These are phyloP conservation scores for Viridothelium virens DNA, from an alignment of 495 filamentous ascomycete genomes.

Conservation along the genomic window DNA sequence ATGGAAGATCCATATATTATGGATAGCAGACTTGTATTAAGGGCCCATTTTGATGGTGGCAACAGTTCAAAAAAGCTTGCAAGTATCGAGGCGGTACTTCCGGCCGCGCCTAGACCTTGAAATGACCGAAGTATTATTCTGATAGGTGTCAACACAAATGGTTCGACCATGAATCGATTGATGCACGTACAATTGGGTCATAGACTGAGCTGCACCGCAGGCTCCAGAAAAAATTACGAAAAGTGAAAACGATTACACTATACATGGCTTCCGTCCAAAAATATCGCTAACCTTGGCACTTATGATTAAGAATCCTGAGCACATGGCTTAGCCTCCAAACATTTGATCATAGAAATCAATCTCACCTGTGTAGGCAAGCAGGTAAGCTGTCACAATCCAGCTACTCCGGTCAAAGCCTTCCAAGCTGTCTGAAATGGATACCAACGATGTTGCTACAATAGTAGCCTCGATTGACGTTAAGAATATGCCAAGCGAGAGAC, in stretches of 20 bases:
- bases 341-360: neutral
- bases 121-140: constrained; percentile 23
- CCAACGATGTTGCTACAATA: neutral
- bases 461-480: neutral
- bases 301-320: neutral
- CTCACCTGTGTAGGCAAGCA: neutral
- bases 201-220: constrained; percentile 26
- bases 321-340: neutral
- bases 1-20: neutral
- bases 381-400: constrained; percentile 1
- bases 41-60: neutral
- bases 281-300: constrained; percentile 23
- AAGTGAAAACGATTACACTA: constrained; percentile 14
- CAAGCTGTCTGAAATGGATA: neutral
- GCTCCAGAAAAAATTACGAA: constrained; percentile 24
- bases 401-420: neutral
- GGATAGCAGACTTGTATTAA: neutral
- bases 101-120: constrained; percentile 5
- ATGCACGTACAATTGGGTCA: constrained; percentile 22
- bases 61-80: neutral
- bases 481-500: neutral
- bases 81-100: constrained; percentile 2
- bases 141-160: neutral
- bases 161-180: neutral
- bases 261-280: constrained; percentile 18